Conservation (phyloP, 1,284 basidiomycete genomes). For the Cryptococcus deneoformans region DNA sequence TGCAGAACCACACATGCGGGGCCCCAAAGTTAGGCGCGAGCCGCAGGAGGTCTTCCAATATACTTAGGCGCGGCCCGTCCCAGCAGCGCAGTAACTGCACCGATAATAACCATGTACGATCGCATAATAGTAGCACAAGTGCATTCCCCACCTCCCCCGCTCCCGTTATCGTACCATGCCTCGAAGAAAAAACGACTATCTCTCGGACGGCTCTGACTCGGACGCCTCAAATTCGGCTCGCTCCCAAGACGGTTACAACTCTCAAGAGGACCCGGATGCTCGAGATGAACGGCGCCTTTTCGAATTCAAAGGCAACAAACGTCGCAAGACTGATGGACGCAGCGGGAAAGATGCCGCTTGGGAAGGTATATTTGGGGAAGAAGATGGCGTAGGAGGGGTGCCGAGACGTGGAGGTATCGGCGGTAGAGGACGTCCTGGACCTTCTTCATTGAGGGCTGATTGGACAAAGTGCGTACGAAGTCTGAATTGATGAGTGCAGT, state of each 20-base stretch:
- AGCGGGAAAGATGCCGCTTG: slow-evolving; percentile 70
- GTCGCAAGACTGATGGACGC: slow-evolving; percentile 57
- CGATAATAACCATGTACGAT: too few relatives aligned
- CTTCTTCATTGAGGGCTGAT: slow-evolving; percentile 53
- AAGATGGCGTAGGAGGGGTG: slow-evolving; percentile 53
- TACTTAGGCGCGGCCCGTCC: not conserved
- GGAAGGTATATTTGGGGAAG: slow-evolving; percentile 79
- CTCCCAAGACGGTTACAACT: slow-evolving; percentile 54
- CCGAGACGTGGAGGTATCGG: too few relatives aligned
- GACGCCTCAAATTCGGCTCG: slow-evolving; percentile 57
- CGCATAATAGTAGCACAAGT: too few relatives aligned
- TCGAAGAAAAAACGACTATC: slow-evolving; percentile 22
- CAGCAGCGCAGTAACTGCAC: too few relatives aligned
- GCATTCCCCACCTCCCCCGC: not conserved
- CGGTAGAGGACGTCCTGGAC: not conserved
- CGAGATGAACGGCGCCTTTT: slow-evolving; percentile 75
- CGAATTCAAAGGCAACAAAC: slow-evolving; percentile 67
- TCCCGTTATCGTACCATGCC: too few relatives aligned
- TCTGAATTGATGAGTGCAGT: not conserved
- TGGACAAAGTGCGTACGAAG: slow-evolving; percentile 56
- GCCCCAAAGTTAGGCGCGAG: not conserved
- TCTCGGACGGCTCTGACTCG: slow-evolving; percentile 65
- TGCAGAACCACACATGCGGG: not conserved
- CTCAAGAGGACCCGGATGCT: slow-evolving; percentile 60
- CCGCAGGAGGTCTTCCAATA: not conserved